Evolutionary conservation across 2,329 filamentous ascomycete genomes (phyloP), one percentile per base, ranked within the genome.

Genomic region (Sclerotiophoma versabilis): DNA sequence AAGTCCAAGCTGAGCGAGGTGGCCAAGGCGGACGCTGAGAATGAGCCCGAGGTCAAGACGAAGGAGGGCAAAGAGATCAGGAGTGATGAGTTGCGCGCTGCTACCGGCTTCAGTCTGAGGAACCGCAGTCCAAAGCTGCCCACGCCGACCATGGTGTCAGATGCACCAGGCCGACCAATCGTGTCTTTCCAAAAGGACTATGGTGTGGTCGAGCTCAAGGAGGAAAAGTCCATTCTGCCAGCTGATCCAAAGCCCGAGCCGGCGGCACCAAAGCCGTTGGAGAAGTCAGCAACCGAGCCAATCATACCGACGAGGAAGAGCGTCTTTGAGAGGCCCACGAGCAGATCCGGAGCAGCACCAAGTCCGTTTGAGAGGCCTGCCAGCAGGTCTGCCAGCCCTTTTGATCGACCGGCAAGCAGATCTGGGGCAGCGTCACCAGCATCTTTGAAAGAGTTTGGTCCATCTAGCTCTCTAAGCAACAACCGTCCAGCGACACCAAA

Each of bases 111-210:
- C 85, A 89, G 82, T 72, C 80, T 95, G 60, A 92, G 87, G 73
- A 92, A 96, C 75, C 88, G 93, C 70, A 97, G 92, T 76, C 78
- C 87, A 52, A 96, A 91, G 72, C 81, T 98, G 58, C 93, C 93
- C 23, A 93, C 89, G 69, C 93, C 93, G 62, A 91, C 90, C 49
- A 88, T 91, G 69, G 93, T 98, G 76, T 97, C 92, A 79, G 90
- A 97, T 79, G 90, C 84, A 71, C 89, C 90, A 66, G 92, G 92
- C 66, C 87, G 93, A 72, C 93, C 93, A 60, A 98, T 98, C 81
- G 93, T 98, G 82, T 98, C 93, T 83, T 98, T 98, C 83, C 85
- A 96, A 77, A 85, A 85, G 69, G 85, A 89, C 73, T 96, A 91
- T 87, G 85, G 84, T 73, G 87, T 90, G 73, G 81, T 89, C 82